Percentiles rank a stretch among this genome's conserved stretches.
Conservation (phyloP, 345 rosid genomes). For the Syzygium grande region DNA sequence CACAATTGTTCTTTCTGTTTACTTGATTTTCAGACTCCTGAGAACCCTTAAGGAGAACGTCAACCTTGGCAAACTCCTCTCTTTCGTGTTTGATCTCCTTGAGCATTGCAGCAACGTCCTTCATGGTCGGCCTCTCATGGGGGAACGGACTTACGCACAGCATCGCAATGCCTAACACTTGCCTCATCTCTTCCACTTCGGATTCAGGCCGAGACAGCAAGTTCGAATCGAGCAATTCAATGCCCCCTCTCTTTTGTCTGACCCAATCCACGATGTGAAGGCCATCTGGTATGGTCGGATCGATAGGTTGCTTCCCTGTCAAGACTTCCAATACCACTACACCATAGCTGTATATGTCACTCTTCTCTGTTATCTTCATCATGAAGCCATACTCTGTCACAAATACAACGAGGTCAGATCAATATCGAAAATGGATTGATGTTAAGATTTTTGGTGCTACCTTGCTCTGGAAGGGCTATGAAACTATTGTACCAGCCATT, state of each 20-base stretch:
- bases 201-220: slow-evolving; percentile 41
- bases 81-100: slow-evolving; percentile 85
- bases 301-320: slow-evolving; percentile 92
- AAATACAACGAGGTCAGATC: background rate
- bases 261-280: slow-evolving; percentile 87
- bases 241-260: slow-evolving; percentile 48
- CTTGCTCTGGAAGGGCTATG: background rate
- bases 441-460: background rate
- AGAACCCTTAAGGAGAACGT: slow-evolving; percentile 59
- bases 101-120: slow-evolving; percentile 90
- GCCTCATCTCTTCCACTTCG: slow-evolving; percentile 79
- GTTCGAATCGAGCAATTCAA: slow-evolving; percentile 59
- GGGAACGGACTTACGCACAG: slow-evolving; percentile 68
- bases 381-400: slow-evolving; percentile 78
- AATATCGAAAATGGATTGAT: background rate
- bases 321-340: slow-evolving; percentile 80
- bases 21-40: slow-evolving; percentile 23
- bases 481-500: background rate
- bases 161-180: slow-evolving; percentile 66
- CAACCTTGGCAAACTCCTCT: slow-evolving; percentile 77
- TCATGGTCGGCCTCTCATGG: slow-evolving; percentile 87
- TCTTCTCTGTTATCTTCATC: slow-evolving; percentile 97
- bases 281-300: slow-evolving; percentile 86
- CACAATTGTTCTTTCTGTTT: slow-evolving; percentile 11
- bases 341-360: slow-evolving; percentile 92